These are phyloP conservation scores for Boletus mariae DNA, from an alignment of 1,284 basidiomycete species.

Conservation along the genomic window DNA sequence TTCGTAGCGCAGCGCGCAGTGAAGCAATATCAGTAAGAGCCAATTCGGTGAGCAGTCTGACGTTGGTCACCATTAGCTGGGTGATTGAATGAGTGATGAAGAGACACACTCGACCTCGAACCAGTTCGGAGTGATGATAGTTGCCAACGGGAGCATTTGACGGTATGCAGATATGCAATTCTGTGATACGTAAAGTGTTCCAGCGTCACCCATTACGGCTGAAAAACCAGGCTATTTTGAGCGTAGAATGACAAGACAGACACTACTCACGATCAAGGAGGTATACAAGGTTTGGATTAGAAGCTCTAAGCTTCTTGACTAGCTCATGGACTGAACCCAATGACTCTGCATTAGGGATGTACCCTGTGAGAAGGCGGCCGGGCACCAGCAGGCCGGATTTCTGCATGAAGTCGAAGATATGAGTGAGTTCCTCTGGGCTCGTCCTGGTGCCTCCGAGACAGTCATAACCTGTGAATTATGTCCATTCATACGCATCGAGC, in stretches of 20 bases:
- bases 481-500: not conserved
- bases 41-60: slow-evolving; percentile 71
- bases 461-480: slow-evolving; percentile 60
- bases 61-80: slow-evolving; percentile 9
- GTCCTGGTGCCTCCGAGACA: slow-evolving; percentile 73
- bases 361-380: slow-evolving; percentile 76
- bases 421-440: slow-evolving; percentile 60
- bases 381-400: slow-evolving; percentile 65
- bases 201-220: slow-evolving; percentile 93
- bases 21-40: slow-evolving; percentile 64
- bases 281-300: slow-evolving; percentile 69
- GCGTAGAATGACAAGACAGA: slow-evolving; percentile 4
- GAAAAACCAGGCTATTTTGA: slow-evolving; percentile 49
- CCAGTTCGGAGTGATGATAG: slow-evolving; percentile 96
- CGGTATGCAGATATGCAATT: slow-evolving; percentile 90
- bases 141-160: slow-evolving; percentile 73
- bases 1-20: slow-evolving; percentile 65
- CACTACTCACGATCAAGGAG: slow-evolving; percentile 79
- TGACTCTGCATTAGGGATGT: slow-evolving; percentile 84
- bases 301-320: slow-evolving; percentile 56
- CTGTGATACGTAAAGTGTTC: slow-evolving; percentile 82
- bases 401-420: slow-evolving; percentile 67
- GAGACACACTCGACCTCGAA: slow-evolving; percentile 91
- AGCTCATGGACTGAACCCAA: slow-evolving; percentile 65
- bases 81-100: not conserved